Evolutionary conservation across 352 stramenopile species (phyloP).

Genomic region (Globisporangium recalcitrans): DNA sequence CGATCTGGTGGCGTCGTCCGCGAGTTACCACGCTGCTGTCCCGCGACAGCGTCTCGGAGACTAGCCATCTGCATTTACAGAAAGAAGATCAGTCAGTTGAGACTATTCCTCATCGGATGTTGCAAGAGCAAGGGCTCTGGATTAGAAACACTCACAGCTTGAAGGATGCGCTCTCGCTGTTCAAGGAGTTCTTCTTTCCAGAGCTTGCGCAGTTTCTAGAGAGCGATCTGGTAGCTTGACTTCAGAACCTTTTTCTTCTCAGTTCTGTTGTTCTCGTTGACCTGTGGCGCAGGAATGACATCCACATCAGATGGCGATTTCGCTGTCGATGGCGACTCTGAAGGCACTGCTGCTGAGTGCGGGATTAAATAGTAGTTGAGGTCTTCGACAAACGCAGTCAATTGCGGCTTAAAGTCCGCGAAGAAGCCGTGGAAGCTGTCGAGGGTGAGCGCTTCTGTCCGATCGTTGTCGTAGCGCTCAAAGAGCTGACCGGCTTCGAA

Average conservation of each 20-base stretch:
- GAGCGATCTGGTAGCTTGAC: conserved; percentile 30
- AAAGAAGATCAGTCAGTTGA: not conserved
- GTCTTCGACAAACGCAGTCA: conserved; percentile 63
- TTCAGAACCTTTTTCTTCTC: conserved; percentile 14
- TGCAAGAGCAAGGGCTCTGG: not conserved
- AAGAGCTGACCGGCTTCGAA: conserved; percentile 84
- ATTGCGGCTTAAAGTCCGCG: conserved; percentile 58
- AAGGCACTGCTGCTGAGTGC: not conserved
- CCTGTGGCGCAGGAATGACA: not conserved
- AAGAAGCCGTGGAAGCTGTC: conserved; percentile 73
- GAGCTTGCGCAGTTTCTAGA: conserved; percentile 60
- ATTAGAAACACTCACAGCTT: conserved; percentile 17
- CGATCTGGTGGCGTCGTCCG: not conserved
- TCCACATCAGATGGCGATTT: not conserved
- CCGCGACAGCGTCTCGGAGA: conserved; percentile 22
- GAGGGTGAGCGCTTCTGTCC: conserved; percentile 46
- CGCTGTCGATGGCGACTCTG: not conserved
- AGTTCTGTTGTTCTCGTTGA: not conserved
- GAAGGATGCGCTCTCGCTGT: conserved; percentile 39
- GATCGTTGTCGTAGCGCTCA: conserved; percentile 69
- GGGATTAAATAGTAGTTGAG: conserved; percentile 27
- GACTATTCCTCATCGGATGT: not conserved
- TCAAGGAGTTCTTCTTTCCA: conserved; percentile 49
- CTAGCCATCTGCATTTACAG: conserved; percentile 20
- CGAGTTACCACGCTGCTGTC: conserved; percentile 16